Evolutionary conservation across 2,329 filamentous ascomycete species (phyloP).

Genomic region (Xylaria sp.): DNA sequence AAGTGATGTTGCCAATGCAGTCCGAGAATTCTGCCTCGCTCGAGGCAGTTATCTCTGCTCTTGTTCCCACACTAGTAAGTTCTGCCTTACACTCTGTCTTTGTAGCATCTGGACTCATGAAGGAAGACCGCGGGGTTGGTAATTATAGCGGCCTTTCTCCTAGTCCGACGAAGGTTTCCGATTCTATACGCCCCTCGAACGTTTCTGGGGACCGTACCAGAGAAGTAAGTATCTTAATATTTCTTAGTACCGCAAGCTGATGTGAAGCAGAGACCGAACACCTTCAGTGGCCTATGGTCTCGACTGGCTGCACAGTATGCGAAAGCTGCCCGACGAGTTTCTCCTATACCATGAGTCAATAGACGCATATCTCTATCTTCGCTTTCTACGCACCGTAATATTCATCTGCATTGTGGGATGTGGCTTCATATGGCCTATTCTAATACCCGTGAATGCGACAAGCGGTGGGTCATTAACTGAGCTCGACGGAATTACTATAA

Average conservation of each 20-base stretch:
- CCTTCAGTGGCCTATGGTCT: constrained; percentile 34
- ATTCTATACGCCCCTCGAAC: constrained; percentile 41
- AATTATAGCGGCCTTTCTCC: constrained; percentile 38
- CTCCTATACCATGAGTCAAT: constrained; percentile 86
- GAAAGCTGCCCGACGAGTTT: constrained; percentile 71
- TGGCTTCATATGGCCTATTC: constrained; percentile 81
- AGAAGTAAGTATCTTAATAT: constrained; percentile 33
- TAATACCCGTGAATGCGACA: constrained; percentile 84
- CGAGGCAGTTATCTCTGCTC: constrained; percentile 38
- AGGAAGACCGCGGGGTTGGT: constrained; percentile 34
- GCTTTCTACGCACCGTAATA: constrained; percentile 78
- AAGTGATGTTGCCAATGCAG: constrained; percentile 25
- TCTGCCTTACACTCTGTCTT: not conserved
- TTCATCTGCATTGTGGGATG: constrained; percentile 82
- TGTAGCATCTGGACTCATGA: constrained; percentile 21
- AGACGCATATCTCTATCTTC: constrained; percentile 86
- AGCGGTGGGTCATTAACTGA: constrained; percentile 70
- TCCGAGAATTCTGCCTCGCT: constrained; percentile 40
- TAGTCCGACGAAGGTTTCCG: constrained; percentile 37
- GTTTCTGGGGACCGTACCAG: constrained; percentile 38
- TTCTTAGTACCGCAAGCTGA: constrained; percentile 13
- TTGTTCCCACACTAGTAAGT: constrained; percentile 41
- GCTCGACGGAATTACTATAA: constrained; percentile 66
- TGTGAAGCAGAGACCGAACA: constrained; percentile 35
- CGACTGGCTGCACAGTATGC: constrained; percentile 38